Evolutionary conservation across 768 basidiomycete species (phyloP).

Genomic region (Cytidiella melzeri): DNA sequence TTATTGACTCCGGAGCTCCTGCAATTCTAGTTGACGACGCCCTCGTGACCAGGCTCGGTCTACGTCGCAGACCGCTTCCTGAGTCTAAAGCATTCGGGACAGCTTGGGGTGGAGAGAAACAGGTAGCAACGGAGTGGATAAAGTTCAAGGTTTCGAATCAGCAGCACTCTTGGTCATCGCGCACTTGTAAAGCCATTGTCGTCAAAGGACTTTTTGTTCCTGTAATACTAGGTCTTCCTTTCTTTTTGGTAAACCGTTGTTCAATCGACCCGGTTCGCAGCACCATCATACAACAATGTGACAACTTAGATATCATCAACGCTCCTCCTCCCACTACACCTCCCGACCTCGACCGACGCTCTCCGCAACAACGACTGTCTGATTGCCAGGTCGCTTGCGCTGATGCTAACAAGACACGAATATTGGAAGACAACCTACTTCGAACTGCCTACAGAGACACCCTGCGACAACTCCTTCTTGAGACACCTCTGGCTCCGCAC

Average conservation of each 20-base stretch:
- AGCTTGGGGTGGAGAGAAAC: neutral
- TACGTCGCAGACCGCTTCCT: neutral
- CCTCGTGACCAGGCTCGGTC: neutral
- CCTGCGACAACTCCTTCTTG: too few relatives aligned
- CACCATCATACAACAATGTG: neutral
- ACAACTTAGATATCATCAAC: neutral
- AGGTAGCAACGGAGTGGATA: neutral
- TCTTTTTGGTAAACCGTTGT: neutral
- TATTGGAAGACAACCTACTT: too few relatives aligned
- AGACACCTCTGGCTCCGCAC: too few relatives aligned
- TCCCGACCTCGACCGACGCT: neutral
- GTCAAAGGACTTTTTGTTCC: neutral
- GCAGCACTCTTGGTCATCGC: neutral
- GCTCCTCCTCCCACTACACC: neutral
- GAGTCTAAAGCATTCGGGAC: neutral
- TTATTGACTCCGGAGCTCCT: conserved; percentile 3
- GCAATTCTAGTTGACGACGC: conserved; percentile 1
- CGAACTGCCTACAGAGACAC: too few relatives aligned
- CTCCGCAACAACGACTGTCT: too few relatives aligned
- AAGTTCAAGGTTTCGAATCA: neutral
- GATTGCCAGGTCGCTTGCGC: too few relatives aligned
- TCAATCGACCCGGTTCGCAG: neutral
- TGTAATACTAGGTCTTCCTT: neutral
- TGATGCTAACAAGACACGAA: too few relatives aligned
- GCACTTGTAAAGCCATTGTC: neutral